phyloP scores from a whole-genome alignment of 306 rosid species.

The Begonia fuchsioides region DNA sequence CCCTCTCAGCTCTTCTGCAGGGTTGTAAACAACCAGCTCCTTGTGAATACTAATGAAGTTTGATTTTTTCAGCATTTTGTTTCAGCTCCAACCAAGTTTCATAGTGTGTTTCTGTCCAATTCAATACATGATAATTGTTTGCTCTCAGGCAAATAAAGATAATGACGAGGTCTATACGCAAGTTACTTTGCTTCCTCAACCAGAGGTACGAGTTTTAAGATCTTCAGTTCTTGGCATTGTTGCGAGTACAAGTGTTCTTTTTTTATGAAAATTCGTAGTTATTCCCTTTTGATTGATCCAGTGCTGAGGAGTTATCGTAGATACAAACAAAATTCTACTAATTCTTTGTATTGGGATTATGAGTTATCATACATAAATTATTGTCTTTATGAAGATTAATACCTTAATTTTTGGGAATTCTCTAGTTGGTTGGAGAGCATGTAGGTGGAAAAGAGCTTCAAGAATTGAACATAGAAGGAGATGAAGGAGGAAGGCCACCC shows the following conservation, averaged over 20 bases:
- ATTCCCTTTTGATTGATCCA: no score
- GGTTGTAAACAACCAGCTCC: slow-evolving; percentile 70
- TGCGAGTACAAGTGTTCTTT: no score
- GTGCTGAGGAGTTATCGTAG: no score
- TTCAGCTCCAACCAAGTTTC: background rate
- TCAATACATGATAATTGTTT: background rate
- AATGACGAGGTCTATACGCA: slow-evolving; percentile 94
- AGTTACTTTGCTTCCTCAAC: slow-evolving; percentile 66
- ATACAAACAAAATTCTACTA: slow-evolving; percentile 1
- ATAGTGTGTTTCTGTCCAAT: background rate
- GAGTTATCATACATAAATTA: no score
- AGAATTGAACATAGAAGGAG: slow-evolving; percentile 50
- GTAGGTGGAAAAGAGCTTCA: slow-evolving; percentile 47
- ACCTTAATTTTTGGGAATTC: slow-evolving; percentile 12
- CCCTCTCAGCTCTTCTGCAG: slow-evolving; percentile 80
- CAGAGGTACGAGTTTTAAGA: slow-evolving; percentile 46
- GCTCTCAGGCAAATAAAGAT: slow-evolving; percentile 76
- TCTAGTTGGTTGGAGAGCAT: slow-evolving; percentile 44
- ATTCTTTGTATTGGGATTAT: slow-evolving; percentile 10
- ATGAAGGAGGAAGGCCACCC: slow-evolving; percentile 52
- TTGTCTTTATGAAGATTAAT: no score
- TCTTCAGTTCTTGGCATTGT: no score
- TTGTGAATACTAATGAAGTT: slow-evolving; percentile 40
- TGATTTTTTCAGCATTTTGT: no score
- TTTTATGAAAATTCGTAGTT: slow-evolving; percentile 9